Evolutionary conservation across 257 asterid species (phyloP).

Genomic region (Capsicum pubescens): DNA sequence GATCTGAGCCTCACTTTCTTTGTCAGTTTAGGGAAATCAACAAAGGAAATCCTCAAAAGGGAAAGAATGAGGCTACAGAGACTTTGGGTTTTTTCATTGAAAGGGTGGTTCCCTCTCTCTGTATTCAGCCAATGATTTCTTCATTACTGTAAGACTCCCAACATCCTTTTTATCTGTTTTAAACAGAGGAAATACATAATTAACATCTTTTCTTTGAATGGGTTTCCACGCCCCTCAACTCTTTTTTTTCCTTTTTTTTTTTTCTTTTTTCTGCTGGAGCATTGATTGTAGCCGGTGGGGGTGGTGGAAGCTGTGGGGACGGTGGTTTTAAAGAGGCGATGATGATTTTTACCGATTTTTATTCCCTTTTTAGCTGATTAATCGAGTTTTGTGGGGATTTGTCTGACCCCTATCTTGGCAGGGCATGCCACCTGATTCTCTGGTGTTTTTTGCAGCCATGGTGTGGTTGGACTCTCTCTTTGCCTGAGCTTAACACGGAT

Average conservation of each 20-base stretch:
- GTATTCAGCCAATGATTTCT: background rate
- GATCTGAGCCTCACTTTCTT: slow-evolving; percentile 30
- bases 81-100: background rate
- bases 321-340: background rate
- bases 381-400: background rate
- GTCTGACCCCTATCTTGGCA: slow-evolving; percentile 56
- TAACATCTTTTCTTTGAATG: too few relatives aligned
- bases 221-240: background rate
- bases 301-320: background rate
- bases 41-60: background rate
- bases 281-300: too few relatives aligned
- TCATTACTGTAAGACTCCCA: background rate
- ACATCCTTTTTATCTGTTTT: background rate
- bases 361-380: slow-evolving; percentile 30
- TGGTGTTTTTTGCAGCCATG: slow-evolving; percentile 28
- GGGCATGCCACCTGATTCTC: slow-evolving; percentile 34
- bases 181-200: too few relatives aligned
- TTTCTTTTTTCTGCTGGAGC: too few relatives aligned
- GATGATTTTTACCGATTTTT: background rate
- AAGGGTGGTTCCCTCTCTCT: background rate
- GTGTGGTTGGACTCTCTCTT: background rate
- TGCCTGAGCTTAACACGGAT: too few relatives aligned
- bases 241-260: background rate
- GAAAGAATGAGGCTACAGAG: background rate
- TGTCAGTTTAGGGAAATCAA: background rate